These are phyloP conservation scores for Globisporangium uncinulatum DNA, from an alignment of 352 stramenopile species.

Conservation along the genomic window DNA sequence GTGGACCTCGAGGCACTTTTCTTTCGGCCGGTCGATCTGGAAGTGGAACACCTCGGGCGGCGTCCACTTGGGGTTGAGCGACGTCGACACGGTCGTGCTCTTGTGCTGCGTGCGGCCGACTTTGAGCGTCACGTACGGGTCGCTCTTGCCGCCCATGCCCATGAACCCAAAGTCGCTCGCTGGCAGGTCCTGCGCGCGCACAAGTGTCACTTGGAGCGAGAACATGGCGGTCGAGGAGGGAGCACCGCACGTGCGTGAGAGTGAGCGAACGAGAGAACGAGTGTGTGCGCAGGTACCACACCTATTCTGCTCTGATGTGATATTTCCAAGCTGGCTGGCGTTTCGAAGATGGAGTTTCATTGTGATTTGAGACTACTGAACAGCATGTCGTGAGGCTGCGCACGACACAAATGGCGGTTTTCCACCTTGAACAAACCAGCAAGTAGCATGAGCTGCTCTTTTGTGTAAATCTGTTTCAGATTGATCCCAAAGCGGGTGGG, in stretches of 20 bases:
- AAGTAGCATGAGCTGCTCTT: too few species aligned
- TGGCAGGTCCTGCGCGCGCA: constrained; percentile 39
- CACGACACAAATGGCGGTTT: too few species aligned
- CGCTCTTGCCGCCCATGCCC: constrained; percentile 66
- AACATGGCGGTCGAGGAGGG: constrained; percentile 23
- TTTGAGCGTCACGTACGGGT: constrained; percentile 69
- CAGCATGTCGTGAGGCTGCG: too few species aligned
- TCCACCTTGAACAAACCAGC: too few species aligned
- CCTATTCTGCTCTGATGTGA: not conserved
- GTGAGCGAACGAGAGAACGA: not conserved
- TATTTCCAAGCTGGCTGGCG: not conserved
- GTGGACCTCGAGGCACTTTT: constrained; percentile 44
- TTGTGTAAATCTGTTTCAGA: too few species aligned
- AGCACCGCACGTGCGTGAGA: not conserved
- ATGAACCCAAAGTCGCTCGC: constrained; percentile 63
- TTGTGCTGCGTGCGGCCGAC: constrained; percentile 41
- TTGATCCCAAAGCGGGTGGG: too few species aligned
- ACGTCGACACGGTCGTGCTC: constrained; percentile 37
- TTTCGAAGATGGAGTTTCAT: too few species aligned
- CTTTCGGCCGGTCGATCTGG: constrained; percentile 53
- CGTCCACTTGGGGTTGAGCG: constrained; percentile 51
- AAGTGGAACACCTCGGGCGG: constrained; percentile 61
- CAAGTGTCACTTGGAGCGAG: constrained; percentile 53
- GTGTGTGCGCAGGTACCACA: too few species aligned
- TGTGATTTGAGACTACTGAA: too few species aligned